Evolutionary conservation across 192 early-diverging fungal species (phyloP), one percentile per base, ranked within the genome.

Genomic region (Podila horticola): DNA sequence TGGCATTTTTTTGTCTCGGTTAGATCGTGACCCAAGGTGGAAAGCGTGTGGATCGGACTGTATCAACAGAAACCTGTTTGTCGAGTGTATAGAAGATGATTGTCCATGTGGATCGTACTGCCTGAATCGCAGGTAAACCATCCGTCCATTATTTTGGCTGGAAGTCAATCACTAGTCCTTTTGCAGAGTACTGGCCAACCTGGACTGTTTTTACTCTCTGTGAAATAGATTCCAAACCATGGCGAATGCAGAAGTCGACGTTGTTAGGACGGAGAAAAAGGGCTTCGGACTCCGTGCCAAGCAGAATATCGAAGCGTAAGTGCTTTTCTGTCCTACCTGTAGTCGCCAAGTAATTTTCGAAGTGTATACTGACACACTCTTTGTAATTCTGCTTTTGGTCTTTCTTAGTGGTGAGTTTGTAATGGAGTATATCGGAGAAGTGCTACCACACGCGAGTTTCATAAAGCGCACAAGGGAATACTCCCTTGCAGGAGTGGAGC

Each of bases 381-480:
- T 6, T 0, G 11, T 55, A 1, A 20, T 55, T 4, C 15, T 24
- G 5, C n/a, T 5, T 6, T 11, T 52, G 5, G 2, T 19, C 19
- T 24, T 22, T 55, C 11, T 82, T 69, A 94, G 94, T n/a, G 93
- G 92, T 55, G 74, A 87, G 17, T 98, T 99, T 85, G 93, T 99
- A 49, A 96, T 98, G 85, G 98, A 99, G 81, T 99, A 99, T 82
- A 91, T 95, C 69, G 98, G 98, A 33, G 98, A 99, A 75, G 93
- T 99, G 0, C 91, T 99, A 30, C 84, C 96, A 7, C 85, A 90
- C 22, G 61, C 83, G 20, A 91, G 93, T 69, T 98, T 98, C 74
- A 74, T 92, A 51, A 94, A 95, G 79, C 89, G 98, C 13, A 92
- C 92, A 17, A 87, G 86, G 31, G 93, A 93, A 58, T 98, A 99